Percentiles rank a stretch among this genome's conserved stretches.
These are phyloP conservation scores for Chaetomiaceae sp. DNA, from an alignment of 2,329 filamentous ascomycete genomes.

Conservation along the genomic window DNA sequence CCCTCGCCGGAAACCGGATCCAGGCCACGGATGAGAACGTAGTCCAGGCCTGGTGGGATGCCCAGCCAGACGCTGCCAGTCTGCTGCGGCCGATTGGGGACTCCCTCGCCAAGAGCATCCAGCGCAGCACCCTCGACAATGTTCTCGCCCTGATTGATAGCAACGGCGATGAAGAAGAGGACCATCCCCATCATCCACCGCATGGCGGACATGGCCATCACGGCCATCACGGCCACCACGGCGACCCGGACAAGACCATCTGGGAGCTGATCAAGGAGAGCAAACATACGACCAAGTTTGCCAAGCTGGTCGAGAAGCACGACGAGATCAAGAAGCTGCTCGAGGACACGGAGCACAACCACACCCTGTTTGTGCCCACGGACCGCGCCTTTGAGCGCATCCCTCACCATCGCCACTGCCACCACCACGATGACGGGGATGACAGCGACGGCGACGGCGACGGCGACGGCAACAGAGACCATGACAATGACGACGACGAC, in stretches of 20 bases:
- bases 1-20: slow-evolving; percentile 3
- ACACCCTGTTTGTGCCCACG: slow-evolving; percentile 77
- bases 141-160: slow-evolving; percentile 1
- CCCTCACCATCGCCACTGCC: slow-evolving; percentile 29
- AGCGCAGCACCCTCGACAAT: neutral
- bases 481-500: slow-evolving; percentile 2
- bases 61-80: neutral
- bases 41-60: slow-evolving; percentile 20
- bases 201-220: slow-evolving; percentile 27
- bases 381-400: slow-evolving; percentile 69
- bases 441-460: slow-evolving; percentile 22
- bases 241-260: slow-evolving; percentile 61
- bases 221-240: slow-evolving; percentile 29
- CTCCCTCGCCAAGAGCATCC: slow-evolving; percentile 10
- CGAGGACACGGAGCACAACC: slow-evolving; percentile 63
- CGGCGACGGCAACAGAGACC: slow-evolving; percentile 18
- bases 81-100: slow-evolving; percentile 15
- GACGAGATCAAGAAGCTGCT: slow-evolving; percentile 67
- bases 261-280: slow-evolving; percentile 73
- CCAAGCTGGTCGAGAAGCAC: slow-evolving; percentile 68
- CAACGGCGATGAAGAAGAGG: slow-evolving; percentile 1
- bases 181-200: slow-evolving; percentile 11
- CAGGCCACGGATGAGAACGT: neutral
- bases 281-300: slow-evolving; percentile 73
- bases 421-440: slow-evolving; percentile 24